Evolutionary conservation across 352 stramenopile species (phyloP), one percentile per base, ranked within the genome.

Genomic region (Phytopythium boreale): DNA sequence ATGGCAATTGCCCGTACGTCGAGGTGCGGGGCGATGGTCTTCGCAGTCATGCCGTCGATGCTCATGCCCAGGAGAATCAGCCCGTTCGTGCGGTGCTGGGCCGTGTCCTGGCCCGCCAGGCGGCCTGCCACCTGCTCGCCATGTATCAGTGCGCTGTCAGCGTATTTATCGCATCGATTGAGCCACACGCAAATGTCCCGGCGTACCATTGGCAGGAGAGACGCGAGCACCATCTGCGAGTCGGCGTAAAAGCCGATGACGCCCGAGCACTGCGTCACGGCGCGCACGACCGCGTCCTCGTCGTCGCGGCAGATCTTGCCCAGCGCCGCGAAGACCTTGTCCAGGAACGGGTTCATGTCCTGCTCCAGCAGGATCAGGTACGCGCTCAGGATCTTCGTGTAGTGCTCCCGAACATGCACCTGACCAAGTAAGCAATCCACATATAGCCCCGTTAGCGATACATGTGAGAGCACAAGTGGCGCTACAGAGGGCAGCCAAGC

Each of bases 31-130:
- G 68, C 69, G 34, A 92, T 89, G 10, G 74, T 90, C 20, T 76
- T 69, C 12, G 69, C 43, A 17, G 76, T 75, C 84, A 95, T 95
- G 57, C 87, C 87, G 69, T 84, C 80, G 43, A 95, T 84, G 56
- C 80, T 92, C 84, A 95, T 92, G 36, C 78, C 70, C 26, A 95
- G 66, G 26, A 95, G 55, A 44, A 92, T 86, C 31, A 95, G 66
- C 4, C 84, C 87, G 59, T 92, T 92, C 22, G 76, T 93, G 36
- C 87, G 83, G 63, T 95, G 82, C 56, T 88, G 84, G 10, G 83
- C 74, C 14, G 87, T 92, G 68, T 93, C 84, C 57, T 92, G 84
- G 4, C 87, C 87, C 57, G 84, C 70, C 12, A 89, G 64, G 24
- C 79, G 71, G 29, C 87, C 87, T 26, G 76, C 75, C 15, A 86